Base-by-base conservation (phyloP, 2,329 filamentous ascomycete species). In the Hymenoscyphus repandus region DNA sequence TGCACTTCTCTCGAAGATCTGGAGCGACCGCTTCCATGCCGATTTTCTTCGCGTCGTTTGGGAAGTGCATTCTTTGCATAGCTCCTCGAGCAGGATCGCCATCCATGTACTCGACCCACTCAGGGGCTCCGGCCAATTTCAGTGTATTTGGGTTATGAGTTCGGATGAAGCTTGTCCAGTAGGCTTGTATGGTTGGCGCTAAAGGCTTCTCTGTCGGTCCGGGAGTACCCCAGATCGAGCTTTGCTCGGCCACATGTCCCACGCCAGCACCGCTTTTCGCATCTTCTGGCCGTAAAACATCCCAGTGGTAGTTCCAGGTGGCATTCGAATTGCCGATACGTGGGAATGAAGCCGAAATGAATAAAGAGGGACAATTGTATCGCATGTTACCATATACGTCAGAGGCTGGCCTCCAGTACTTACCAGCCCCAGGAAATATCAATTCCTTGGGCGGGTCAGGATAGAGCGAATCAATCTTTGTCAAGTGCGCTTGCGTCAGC, bases 91-190 rank as follows among this genome's bases (percentile, higher is more conserved):
- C 6, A 39, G 46, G 20, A 2, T 51, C 42, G 1, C 53, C 64
- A 43, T 57, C 61, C 32, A 49, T 47, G 64, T 73, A 82, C 4
- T 65, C 63, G 54, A 70, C 65, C 82, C 82, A 85, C 49, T 66
- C 66, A 2, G 79, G 77, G 39, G 71, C 70, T 0, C 72, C 74
- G 0, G 55, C 34, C 39, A 66, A 55, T 7, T 78, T 72, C 49
- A 74, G 67, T 13, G 59, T 71, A 62, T 90, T 91, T 0, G 87
- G 87, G 64, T 91, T 73, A 34, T 81, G 74, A 0, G 72, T 73
- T 22, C 78, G 70, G 53, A 91, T 81, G 63, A 91, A 91, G 56
- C 82, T 87, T 1, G 82, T 79, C 85, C 85, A 90, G 66, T 90
- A 91, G 0, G 74, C 76, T 61, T 88, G 83, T 27, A 86, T 76